Percentiles rank a stretch among this genome's conserved stretches.
These are phyloP conservation scores for Garcia nutans DNA, from an alignment of 345 rosid genomes.

Conservation along the genomic window DNA sequence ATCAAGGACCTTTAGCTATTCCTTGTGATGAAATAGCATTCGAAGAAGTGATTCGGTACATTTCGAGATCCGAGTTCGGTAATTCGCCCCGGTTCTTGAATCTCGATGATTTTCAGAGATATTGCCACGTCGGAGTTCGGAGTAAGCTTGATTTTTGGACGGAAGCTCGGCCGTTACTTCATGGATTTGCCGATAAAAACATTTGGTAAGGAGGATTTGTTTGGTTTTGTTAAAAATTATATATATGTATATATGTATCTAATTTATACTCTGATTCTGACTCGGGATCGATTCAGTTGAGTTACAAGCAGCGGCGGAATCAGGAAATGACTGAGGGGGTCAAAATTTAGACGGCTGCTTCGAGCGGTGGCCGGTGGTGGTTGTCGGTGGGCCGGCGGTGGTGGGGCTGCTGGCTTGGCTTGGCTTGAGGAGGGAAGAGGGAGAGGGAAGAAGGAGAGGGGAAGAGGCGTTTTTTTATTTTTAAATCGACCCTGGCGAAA, in stretches of 20 bases:
- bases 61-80: conserved; percentile 61
- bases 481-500: too few relatives aligned
- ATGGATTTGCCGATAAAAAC: conserved; percentile 46
- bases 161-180: conserved; percentile 81
- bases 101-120: conserved; percentile 55
- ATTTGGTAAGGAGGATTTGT: conserved; percentile 37
- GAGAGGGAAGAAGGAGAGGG: too few relatives aligned
- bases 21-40: conserved; percentile 89
- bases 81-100: conserved; percentile 44
- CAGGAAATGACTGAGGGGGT: too few relatives aligned
- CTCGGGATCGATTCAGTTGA: conserved; percentile 33
- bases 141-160: conserved; percentile 53
- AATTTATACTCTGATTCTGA: too few relatives aligned
- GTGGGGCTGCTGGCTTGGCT: too few relatives aligned
- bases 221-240: background rate
- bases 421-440: too few relatives aligned
- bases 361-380: too few relatives aligned
- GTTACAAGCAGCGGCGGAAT: too few relatives aligned
- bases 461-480: too few relatives aligned
- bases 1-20: conserved; percentile 77
- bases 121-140: conserved; percentile 53
- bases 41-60: conserved; percentile 68
- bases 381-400: too few relatives aligned
- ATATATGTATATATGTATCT: too few relatives aligned
- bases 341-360: too few relatives aligned